A percentile compares a stretch with the other conserved stretches of the same genome.
Conservation (phyloP, 106 monocot genomes). For the Xerophyta viscosa region DNA sequence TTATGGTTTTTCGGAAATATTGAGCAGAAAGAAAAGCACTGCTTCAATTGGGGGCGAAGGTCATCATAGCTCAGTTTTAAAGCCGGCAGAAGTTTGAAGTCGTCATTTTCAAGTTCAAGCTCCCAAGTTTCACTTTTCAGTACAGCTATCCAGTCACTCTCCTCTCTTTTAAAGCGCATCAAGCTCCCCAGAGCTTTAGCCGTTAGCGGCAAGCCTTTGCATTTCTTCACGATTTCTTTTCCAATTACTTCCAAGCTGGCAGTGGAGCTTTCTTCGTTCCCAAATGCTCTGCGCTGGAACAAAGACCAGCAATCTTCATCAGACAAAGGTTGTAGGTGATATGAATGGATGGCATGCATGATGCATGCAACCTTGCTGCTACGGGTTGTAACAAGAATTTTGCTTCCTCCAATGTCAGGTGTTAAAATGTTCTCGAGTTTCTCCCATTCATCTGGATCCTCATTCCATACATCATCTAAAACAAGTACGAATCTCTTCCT, state of each 20-base stretch:
- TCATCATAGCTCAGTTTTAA: slow-evolving; percentile 3
- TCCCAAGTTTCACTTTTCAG: slow-evolving; percentile 2
- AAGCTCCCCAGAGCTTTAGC: slow-evolving; percentile 3
- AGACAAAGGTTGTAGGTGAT: not conserved
- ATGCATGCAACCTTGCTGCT: not conserved
- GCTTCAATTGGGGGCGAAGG: not conserved
- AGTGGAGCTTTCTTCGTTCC: not conserved
- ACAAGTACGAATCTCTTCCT: slow-evolving; percentile 7
- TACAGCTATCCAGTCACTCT: not conserved
- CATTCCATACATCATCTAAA: slow-evolving; percentile 13
- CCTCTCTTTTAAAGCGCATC: slow-evolving; percentile 3
- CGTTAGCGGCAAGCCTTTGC: not conserved
- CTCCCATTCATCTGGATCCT: slow-evolving; percentile 1
- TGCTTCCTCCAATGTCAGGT: not conserved
- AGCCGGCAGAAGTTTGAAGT: not conserved
- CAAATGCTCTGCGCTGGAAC: not conserved
- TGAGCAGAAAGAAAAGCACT: not conserved
- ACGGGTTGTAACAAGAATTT: slow-evolving; percentile 18
- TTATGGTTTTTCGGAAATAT: not conserved
- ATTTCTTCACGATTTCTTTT: not conserved
- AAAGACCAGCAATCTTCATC: not conserved
- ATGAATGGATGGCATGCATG: not conserved
- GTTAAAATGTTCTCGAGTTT: not conserved
- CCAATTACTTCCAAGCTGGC: not conserved
- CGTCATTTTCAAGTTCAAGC: not conserved